Percentiles rank a stretch among this genome's conserved stretches.
Conservation (phyloP, 2,329 filamentous ascomycete genomes). For the Orbilia brochopaga region DNA sequence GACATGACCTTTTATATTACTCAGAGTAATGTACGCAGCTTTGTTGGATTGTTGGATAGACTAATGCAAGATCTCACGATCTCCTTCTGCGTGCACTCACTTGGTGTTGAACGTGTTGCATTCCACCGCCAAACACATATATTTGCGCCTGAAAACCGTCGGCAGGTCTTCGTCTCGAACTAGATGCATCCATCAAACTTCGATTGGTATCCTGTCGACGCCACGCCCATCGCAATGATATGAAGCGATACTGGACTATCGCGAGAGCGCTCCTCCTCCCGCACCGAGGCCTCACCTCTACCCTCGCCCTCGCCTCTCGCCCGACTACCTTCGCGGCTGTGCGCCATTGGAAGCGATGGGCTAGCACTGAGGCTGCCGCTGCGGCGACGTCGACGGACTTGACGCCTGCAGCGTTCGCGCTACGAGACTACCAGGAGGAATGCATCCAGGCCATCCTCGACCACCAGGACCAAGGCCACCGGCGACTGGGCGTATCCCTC, state of each 20-base stretch:
- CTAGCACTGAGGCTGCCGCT: background rate
- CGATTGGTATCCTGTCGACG: background rate
- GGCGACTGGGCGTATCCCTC: constrained; percentile 80
- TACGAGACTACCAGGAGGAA: constrained; percentile 88
- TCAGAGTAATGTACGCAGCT: constrained; percentile 1
- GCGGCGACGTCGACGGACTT: constrained; percentile 16
- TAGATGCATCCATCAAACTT: background rate
- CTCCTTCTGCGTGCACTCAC: constrained; percentile 7
- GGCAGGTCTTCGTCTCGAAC: background rate
- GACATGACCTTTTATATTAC: constrained; percentile 17
- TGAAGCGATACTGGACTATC: constrained; percentile 33
- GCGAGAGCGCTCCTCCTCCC: constrained; percentile 24
- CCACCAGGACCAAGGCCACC: constrained; percentile 73
- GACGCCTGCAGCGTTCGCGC: constrained; percentile 60
- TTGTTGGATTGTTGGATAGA: constrained; percentile 32
- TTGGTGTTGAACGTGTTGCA: background rate
- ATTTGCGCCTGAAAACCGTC: background rate
- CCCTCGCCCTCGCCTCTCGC: background rate
- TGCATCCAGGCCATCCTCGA: constrained; percentile 81
- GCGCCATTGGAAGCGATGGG: constrained; percentile 30
- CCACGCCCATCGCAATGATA: constrained; percentile 22
- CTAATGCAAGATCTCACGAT: constrained; percentile 41
- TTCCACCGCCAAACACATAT: background rate
- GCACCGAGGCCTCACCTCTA: constrained; percentile 5
- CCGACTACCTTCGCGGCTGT: background rate